These are phyloP conservation scores for Naganishia vishniacii DNA, from an alignment of 768 basidiomycete genomes.

Conservation along the genomic window DNA sequence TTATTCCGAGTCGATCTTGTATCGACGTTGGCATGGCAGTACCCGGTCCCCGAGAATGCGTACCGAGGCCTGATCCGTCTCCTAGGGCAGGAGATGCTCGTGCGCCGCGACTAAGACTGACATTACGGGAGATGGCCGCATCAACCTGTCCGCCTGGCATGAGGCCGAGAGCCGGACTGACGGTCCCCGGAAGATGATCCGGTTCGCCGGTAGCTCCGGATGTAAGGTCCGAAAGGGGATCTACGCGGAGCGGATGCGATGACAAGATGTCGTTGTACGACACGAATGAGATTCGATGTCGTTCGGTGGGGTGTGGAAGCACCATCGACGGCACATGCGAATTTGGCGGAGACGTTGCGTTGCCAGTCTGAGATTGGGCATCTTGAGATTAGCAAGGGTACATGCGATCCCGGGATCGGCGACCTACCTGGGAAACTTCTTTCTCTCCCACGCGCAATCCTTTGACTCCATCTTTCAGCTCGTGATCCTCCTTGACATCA, in stretches of 20 bases:
- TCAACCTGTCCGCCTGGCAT: background rate
- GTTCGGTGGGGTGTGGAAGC: slow-evolving; percentile 27
- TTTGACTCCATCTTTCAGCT: background rate
- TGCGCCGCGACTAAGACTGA: slow-evolving; percentile 1
- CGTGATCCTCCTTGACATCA: background rate
- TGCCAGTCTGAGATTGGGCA: background rate
- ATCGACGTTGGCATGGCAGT: slow-evolving; percentile 1
- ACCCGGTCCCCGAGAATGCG: too few relatives aligned
- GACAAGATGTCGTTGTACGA: slow-evolving; percentile 79
- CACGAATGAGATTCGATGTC: slow-evolving; percentile 62
- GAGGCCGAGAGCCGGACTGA: background rate
- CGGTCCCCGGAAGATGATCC: slow-evolving; percentile 62
- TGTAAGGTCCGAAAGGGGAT: slow-evolving; percentile 68
- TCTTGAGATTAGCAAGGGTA: too few relatives aligned
- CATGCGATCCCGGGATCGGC: too few relatives aligned
- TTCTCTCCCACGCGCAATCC: background rate
- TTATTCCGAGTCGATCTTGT: slow-evolving; percentile 16
- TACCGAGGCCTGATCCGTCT: background rate
- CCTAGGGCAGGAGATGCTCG: background rate
- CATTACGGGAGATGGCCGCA: background rate
- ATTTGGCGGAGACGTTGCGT: background rate
- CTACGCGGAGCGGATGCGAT: slow-evolving; percentile 66
- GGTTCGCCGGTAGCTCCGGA: slow-evolving; percentile 52
- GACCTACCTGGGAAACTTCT: background rate
- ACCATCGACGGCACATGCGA: background rate